A percentile compares a stretch with the other conserved stretches of the same genome.
Conservation (phyloP, 805 yeast species). For the Yarrowia sp. region DNA sequence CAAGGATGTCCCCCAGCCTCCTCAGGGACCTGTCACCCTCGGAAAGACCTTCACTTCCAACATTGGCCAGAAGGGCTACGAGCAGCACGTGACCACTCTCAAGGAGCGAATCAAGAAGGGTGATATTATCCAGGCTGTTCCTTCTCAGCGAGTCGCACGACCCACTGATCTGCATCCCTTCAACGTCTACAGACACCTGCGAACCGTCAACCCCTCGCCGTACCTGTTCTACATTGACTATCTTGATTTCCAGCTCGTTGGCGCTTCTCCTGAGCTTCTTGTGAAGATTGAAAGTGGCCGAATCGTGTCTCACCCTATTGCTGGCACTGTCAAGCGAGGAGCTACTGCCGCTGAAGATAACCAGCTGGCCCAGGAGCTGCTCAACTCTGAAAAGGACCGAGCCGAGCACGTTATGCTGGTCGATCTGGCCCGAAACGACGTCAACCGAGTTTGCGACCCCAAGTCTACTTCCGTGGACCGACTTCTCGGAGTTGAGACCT, state of each 20-base stretch:
- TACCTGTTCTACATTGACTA: slow-evolving; percentile 92
- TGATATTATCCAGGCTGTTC: slow-evolving; percentile 96
- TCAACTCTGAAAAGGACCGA: slow-evolving; percentile 80
- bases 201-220: slow-evolving; percentile 97
- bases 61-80: slow-evolving; percentile 92
- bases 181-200: slow-evolving; percentile 88
- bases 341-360: slow-evolving; percentile 90
- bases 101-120: slow-evolving; percentile 84
- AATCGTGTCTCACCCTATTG: slow-evolving; percentile 93
- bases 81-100: slow-evolving; percentile 68
- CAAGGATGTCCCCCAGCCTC: slow-evolving; percentile 49
- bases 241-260: slow-evolving; percentile 88
- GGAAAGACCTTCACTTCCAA: slow-evolving; percentile 65
- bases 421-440: slow-evolving; percentile 94
- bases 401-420: slow-evolving; percentile 99
- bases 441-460: slow-evolving; percentile 93
- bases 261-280: slow-evolving; percentile 94
- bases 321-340: slow-evolving; percentile 94
- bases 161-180: slow-evolving; percentile 95
- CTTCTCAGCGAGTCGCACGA: slow-evolving; percentile 93
- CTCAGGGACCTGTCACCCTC: slow-evolving; percentile 67
- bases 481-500: slow-evolving; percentile 83
- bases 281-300: slow-evolving; percentile 80
- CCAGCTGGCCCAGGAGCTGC: slow-evolving; percentile 66
- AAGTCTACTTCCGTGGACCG: slow-evolving; percentile 80